These are phyloP conservation scores for Clonostachys rosea DNA, from an alignment of 2,329 filamentous ascomycete genomes.

Conservation along the genomic window DNA sequence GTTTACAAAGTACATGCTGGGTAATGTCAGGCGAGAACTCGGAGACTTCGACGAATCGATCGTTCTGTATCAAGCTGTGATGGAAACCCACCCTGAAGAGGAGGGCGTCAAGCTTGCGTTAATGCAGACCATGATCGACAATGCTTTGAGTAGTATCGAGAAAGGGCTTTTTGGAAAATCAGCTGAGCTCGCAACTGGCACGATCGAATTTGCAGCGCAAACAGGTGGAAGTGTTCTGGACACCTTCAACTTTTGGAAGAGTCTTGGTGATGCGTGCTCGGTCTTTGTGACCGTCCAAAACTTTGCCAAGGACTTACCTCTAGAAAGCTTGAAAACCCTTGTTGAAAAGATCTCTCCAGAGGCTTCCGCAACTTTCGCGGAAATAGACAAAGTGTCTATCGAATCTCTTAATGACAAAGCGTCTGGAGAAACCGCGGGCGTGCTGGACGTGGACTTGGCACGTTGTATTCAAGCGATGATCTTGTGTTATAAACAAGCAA, in stretches of 20 bases:
- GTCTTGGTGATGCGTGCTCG: constrained; percentile 81
- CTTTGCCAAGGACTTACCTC: constrained; percentile 58
- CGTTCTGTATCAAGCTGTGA: constrained; percentile 67
- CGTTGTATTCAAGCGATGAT: constrained; percentile 68
- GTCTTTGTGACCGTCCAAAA: constrained; percentile 77
- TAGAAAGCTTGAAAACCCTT: constrained; percentile 50
- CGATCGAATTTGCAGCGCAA: constrained; percentile 61
- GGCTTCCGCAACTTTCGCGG: constrained; percentile 57
- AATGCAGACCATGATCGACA: constrained; percentile 84
- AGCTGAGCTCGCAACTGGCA: constrained; percentile 62
- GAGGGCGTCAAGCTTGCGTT: constrained; percentile 85
- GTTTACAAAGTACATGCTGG: constrained; percentile 97
- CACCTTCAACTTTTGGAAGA: constrained; percentile 95
- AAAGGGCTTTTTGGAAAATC: constrained; percentile 85
- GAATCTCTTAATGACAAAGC: constrained; percentile 35
- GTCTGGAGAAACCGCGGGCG: constrained; percentile 18
- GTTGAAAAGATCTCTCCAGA: constrained; percentile 48
- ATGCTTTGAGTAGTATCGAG: constrained; percentile 70
- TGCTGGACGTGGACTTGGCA: constrained; percentile 44
- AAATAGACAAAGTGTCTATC: constrained; percentile 60
- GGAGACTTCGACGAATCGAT: constrained; percentile 87
- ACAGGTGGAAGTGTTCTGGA: constrained; percentile 55
- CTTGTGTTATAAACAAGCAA: constrained; percentile 81
- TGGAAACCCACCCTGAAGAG: constrained; percentile 64
- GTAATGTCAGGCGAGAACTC: constrained; percentile 88